Base-by-base conservation (phyloP, 768 basidiomycete species). In the Russula vinacea region DNA sequence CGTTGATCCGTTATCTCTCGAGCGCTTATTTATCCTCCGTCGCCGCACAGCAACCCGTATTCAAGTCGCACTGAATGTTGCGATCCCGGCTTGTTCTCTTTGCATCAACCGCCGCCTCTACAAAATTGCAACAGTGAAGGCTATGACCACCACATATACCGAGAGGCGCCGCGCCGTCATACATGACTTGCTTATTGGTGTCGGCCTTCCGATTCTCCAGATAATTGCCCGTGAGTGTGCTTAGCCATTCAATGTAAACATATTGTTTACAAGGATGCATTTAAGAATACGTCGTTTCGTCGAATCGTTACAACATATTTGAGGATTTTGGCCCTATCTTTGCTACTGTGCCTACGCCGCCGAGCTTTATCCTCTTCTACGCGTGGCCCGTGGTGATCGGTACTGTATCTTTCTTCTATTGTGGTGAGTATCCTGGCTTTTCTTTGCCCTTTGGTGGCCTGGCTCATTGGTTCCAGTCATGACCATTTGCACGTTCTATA, bases 31-130 rank as follows among this genome's bases (percentile, higher is more conserved):
- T 4, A 52, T n/a, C 19, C 42, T 44, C 17, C 17, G 44, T 52
- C 51, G n/a, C 56, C 10, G 2, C 32, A 6, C 64, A 83, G 83
- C 75, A 2, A 74, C 75, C 1, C 78, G 77, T 60, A 67, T 83
- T 53, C 66, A 71, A 14, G 65, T 77, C 47, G 77, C 71, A 6
- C 57, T 73, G 3, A 67, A 70, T 22, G 70, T 79, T 47, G 81
- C 74, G 2, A 73, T 81, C 49, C 74, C 76, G 32, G 75, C 75
- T 44, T 69, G 77, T 0, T 73, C 74, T 8, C 73, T 83, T 6
- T 79, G 81, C 65, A 82, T 84, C 70, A 77, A 76, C 63, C 80
- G 81, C 26, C 76, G 79, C 11, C 73, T 84, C 19, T 82, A 79
- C 71, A 74, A 74, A 67, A 80, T 82, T 49, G 74, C 79, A 2